A percentile compares a stretch with the other conserved stretches of the same genome.
These are phyloP conservation scores for Alternaria rosae DNA, from an alignment of 2,329 filamentous ascomycete species.

Conservation along the genomic window DNA sequence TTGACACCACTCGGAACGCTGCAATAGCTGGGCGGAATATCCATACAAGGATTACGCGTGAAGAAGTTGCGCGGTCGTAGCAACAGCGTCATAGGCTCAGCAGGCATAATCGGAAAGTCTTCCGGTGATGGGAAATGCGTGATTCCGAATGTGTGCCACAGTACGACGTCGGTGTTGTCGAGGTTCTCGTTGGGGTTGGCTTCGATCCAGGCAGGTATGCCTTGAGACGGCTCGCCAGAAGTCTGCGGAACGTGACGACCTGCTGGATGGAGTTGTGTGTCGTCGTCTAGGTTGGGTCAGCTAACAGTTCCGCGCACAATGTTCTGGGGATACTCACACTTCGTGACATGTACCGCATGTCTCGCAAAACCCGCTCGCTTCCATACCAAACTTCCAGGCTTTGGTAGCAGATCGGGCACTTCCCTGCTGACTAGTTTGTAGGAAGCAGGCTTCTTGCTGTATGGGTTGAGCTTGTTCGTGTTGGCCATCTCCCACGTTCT, in stretches of 20 bases:
- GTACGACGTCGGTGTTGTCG: conserved; percentile 83
- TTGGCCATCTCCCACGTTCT: conserved; percentile 93
- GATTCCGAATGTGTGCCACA: conserved; percentile 94
- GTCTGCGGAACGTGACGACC: conserved; percentile 90
- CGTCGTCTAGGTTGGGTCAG: conserved; percentile 64
- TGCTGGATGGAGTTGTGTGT: conserved; percentile 83
- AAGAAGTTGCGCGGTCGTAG: conserved; percentile 86
- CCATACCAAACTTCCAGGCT: conserved; percentile 82
- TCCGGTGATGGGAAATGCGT: conserved; percentile 90
- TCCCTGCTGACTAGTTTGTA: conserved; percentile 93
- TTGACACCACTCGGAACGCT: conserved; percentile 74
- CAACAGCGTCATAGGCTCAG: conserved; percentile 78
- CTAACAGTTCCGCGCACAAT: background rate
- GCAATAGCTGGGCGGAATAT: conserved; percentile 79
- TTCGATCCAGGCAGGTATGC: conserved; percentile 77
- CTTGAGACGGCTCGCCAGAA: conserved; percentile 76
- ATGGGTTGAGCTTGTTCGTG: conserved; percentile 80
- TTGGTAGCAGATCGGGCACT: conserved; percentile 78
- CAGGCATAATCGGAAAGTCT: conserved; percentile 92
- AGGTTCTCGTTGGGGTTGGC: conserved; percentile 72
- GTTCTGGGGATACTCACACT: conserved; percentile 67
- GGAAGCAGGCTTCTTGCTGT: conserved; percentile 81
- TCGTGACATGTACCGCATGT: conserved; percentile 87
- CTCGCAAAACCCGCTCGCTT: conserved; percentile 88
- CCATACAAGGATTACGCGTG: conserved; percentile 76